Percentiles rank a stretch among this genome's conserved stretches.
phyloP scores from a whole-genome alignment of 768 basidiomycete genomes.

The Leccinum rimulosum region DNA sequence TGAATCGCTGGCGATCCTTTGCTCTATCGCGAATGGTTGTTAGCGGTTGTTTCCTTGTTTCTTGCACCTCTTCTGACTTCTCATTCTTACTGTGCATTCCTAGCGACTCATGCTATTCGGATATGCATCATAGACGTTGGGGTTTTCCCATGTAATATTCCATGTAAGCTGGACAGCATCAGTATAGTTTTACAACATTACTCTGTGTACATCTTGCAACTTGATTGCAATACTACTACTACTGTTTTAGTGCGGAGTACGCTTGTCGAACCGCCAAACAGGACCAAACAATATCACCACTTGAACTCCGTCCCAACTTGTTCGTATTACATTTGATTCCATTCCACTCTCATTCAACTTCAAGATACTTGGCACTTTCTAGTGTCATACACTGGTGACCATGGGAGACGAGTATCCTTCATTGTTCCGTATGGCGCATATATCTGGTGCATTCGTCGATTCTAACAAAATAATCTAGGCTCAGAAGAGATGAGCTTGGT shows the following conservation, averaged over 20 bases:
- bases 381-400: background rate
- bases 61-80: slow-evolving; percentile 7
- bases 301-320: background rate
- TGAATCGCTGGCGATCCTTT: slow-evolving; percentile 35
- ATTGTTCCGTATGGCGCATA: slow-evolving; percentile 61
- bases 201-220: background rate
- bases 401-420: slow-evolving; percentile 85
- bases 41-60: slow-evolving; percentile 31
- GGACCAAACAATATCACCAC: slow-evolving; percentile 13
- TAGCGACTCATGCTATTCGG: slow-evolving; percentile 8
- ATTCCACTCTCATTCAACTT: background rate
- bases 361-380: background rate
- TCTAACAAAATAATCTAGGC: slow-evolving; percentile 44
- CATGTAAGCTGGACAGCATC: background rate
- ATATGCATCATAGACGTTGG: background rate
- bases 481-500: slow-evolving; percentile 98
- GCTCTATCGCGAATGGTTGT: slow-evolving; percentile 30
- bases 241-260: background rate
- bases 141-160: background rate
- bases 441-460: background rate
- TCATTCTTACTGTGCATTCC: background rate
- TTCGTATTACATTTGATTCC: background rate
- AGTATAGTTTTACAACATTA: background rate
- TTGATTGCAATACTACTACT: background rate
- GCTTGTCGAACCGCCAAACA: slow-evolving; percentile 18